Base-by-base conservation (phyloP, 139 green algal species). In the Pleodorina starrii region DNA sequence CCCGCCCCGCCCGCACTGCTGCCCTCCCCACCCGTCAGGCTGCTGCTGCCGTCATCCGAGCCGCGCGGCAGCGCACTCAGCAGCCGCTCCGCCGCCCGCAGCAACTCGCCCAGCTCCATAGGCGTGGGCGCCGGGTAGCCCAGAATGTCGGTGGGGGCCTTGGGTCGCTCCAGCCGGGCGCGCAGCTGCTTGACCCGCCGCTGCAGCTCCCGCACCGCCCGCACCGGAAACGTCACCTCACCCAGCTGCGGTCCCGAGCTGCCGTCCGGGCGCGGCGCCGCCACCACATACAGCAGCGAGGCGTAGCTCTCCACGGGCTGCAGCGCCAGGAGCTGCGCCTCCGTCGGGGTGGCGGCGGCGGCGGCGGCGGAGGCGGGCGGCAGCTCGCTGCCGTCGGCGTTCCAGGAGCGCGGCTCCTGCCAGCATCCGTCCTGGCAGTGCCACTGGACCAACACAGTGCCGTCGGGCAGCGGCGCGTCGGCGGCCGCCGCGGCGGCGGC, bases 371-470 rank as follows among this genome's bases (percentile, higher is more conserved):
- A 29, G 46, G 43, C 9, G 32, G 48, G 60, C 83, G 59, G 68
- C 27, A 73, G 57, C 57, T 10, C 17, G 11, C 32, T 40, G 50
- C 84, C 84, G 0, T 72, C 68, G 10, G 72, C n/a, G 2, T 21
- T 1, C 91, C 91, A 94, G 2, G 91, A 94, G 0, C 51, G 32
- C 17, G 73, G 40, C 71, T 87, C 79, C 79, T 90, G 88, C 87
- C 79, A 88, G 85, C 85, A 92, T 9, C 88, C 91, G 42, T 94
- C 88, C 59, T 94, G 91, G 29, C 51, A 54, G 48, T 90, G 68
- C 91, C 91, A 94, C 79, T 91, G 85, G 60, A 86, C 85, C 27
- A 91, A 27, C 38, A 92, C 88, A 1, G 48, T 90, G 50, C 91
- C 91, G 19, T 90, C 59, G 0, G 89, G 16, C 32, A 66, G 5